A percentile compares a stretch with the other conserved stretches of the same genome.
Conservation (phyloP, 345 rosid genomes). For the Noccaea caerulescens region DNA sequence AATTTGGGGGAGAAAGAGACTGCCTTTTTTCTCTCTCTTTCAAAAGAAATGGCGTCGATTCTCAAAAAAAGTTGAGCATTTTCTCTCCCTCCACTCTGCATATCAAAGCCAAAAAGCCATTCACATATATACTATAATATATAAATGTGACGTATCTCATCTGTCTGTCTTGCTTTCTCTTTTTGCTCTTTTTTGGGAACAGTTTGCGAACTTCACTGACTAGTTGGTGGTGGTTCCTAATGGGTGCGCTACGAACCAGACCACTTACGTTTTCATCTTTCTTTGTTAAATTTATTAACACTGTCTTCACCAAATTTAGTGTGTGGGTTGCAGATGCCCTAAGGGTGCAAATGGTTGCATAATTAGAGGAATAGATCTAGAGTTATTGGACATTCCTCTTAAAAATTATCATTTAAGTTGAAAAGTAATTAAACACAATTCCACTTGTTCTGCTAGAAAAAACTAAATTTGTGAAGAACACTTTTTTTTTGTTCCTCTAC, state of each 20-base stretch:
- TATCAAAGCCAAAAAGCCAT: not conserved
- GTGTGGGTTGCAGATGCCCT: too few species aligned
- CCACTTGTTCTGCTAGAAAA: too few species aligned
- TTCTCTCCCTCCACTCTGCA: conserved; percentile 11
- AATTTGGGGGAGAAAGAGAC: conserved; percentile 34
- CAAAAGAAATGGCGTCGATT: conserved; percentile 15
- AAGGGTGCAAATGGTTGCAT: too few species aligned
- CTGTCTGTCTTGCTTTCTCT: not conserved
- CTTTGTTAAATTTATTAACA: not conserved
- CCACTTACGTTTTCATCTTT: not conserved
- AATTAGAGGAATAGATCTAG: too few species aligned
- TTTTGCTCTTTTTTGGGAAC: not conserved
- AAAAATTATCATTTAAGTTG: too few species aligned
- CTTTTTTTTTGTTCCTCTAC: too few species aligned
- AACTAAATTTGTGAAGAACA: too few species aligned
- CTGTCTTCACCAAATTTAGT: too few species aligned
- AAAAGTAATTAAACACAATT: too few species aligned
- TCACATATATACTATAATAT: not conserved
- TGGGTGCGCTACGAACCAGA: conserved; percentile 35
- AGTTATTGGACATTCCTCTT: too few species aligned
- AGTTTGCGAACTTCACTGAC: conserved; percentile 34
- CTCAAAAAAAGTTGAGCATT: not conserved
- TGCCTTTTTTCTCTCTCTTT: not conserved
- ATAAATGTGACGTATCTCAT: not conserved
- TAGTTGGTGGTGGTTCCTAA: conserved; percentile 22